Conservation (phyloP, 768 basidiomycete genomes). For the Termitomyces bulborhizus region DNA sequence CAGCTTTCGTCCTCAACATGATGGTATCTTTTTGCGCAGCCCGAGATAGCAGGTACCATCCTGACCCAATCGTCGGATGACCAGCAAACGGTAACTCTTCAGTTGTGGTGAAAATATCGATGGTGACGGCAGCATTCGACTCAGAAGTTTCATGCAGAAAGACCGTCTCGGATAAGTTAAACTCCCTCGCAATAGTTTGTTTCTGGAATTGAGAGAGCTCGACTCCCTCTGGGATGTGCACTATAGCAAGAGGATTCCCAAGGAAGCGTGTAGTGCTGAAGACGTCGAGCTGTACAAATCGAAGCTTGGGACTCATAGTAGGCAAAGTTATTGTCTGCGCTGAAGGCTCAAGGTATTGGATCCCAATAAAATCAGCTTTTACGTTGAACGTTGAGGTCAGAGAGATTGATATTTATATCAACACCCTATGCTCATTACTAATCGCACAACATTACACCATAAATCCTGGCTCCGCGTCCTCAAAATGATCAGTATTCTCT, state of each 20-base stretch:
- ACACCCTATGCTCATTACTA: too few relatives aligned
- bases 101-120: constrained; percentile 35
- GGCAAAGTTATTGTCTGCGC: background rate
- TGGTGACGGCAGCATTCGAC: constrained; percentile 17
- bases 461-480: too few relatives aligned
- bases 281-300: constrained; percentile 32
- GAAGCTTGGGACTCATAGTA: constrained; percentile 14
- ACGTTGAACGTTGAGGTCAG: too few relatives aligned
- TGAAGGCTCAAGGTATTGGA: too few relatives aligned
- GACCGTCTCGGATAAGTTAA: constrained; percentile 45
- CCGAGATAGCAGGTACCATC: constrained; percentile 32
- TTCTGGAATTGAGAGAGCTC: constrained; percentile 30
- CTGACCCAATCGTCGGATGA: constrained; percentile 38
- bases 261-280: constrained; percentile 33
- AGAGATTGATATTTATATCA: too few relatives aligned
- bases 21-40: constrained; percentile 14
- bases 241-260: constrained; percentile 41
- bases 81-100: constrained; percentile 40
- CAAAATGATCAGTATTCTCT: background rate
- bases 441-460: too few relatives aligned
- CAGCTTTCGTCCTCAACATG: constrained; percentile 34
- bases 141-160: constrained; percentile 30
- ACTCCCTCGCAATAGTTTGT: constrained; percentile 38
- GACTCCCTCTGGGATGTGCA: constrained; percentile 24
- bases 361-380: too few relatives aligned